Conservation (phyloP, 306 rosid genomes). For the Begonia loranthoides region DNA sequence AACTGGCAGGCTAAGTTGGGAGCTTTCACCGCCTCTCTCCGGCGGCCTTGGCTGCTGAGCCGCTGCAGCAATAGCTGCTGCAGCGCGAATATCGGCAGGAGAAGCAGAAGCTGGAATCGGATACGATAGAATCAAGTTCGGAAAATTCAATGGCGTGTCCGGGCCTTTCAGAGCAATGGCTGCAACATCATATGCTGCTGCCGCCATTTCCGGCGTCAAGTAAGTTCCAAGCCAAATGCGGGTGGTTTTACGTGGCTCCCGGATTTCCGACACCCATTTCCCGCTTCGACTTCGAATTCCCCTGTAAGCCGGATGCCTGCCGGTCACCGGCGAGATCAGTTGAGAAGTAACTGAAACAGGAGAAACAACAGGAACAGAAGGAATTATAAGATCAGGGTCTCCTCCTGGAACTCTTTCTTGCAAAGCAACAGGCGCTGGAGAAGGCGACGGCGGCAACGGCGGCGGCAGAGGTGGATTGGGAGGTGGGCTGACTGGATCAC, state of each 20-base stretch:
- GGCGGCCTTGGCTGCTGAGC: slow-evolving; percentile 19
- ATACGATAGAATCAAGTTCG: slow-evolving; percentile 28
- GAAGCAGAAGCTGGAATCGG: slow-evolving; percentile 61
- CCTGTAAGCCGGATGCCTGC: slow-evolving; percentile 25
- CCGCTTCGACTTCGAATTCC: slow-evolving; percentile 66
- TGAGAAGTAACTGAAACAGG: slow-evolving; percentile 1
- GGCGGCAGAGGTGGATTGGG: background rate
- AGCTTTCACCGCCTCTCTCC: background rate
- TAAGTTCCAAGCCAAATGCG: slow-evolving; percentile 89
- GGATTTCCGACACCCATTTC: slow-evolving; percentile 84
- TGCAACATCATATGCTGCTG: slow-evolving; percentile 78
- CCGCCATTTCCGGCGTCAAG: slow-evolving; percentile 65
- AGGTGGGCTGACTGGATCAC: background rate
- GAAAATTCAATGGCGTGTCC: slow-evolving; percentile 53
- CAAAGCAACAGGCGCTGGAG: background rate
- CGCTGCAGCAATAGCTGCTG: slow-evolving; percentile 40
- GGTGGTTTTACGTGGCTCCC: slow-evolving; percentile 74
- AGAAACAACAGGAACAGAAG: background rate
- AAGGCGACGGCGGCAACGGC: background rate
- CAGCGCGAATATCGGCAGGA: slow-evolving; percentile 42
- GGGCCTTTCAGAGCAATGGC: slow-evolving; percentile 71
- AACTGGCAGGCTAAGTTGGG: background rate
- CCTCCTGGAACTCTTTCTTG: background rate
- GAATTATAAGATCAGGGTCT: background rate
- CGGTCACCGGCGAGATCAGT: slow-evolving; percentile 4